These are phyloP conservation scores for Fusarium sp. DNA, from an alignment of 2,329 filamentous ascomycete species.

Conservation along the genomic window DNA sequence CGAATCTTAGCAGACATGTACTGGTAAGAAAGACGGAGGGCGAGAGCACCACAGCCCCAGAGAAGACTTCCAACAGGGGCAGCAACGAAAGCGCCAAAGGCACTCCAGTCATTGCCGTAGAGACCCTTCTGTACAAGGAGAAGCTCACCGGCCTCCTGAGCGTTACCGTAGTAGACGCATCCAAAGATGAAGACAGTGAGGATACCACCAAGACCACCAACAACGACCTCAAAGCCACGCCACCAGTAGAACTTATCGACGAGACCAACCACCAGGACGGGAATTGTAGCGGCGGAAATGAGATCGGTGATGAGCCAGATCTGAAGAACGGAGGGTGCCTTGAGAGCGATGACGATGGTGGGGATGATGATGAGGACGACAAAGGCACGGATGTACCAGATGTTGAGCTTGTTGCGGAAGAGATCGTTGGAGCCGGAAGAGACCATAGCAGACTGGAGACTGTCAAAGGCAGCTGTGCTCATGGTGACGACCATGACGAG, in stretches of 20 bases:
- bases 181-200: slow-evolving; percentile 85
- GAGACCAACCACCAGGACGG: slow-evolving; percentile 78
- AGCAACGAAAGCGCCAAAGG: slow-evolving; percentile 83
- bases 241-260: slow-evolving; percentile 77
- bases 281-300: slow-evolving; percentile 78
- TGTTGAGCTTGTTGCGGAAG: slow-evolving; percentile 81
- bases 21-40: slow-evolving; percentile 66
- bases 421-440: slow-evolving; percentile 86
- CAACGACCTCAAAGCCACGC: slow-evolving; percentile 82
- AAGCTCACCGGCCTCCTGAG: slow-evolving; percentile 69
- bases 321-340: slow-evolving; percentile 77
- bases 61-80: slow-evolving; percentile 79
- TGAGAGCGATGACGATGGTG: slow-evolving; percentile 76
- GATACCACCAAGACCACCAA: slow-evolving; percentile 80
- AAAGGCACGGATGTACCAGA: slow-evolving; percentile 75
- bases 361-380: slow-evolving; percentile 80
- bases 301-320: slow-evolving; percentile 87
- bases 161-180: slow-evolving; percentile 78
- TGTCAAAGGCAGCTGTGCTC: slow-evolving; percentile 82
- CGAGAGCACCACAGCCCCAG: slow-evolving; percentile 73
- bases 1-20: slow-evolving; percentile 64
- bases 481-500: slow-evolving; percentile 83
- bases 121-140: slow-evolving; percentile 78
- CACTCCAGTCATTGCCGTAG: slow-evolving; percentile 81
- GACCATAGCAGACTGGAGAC: slow-evolving; percentile 83